Evolutionary conservation across 805 yeast genomes (phyloP), one percentile per base, ranked within the genome.

Genomic region (Metschnikowia kofuensis): DNA sequence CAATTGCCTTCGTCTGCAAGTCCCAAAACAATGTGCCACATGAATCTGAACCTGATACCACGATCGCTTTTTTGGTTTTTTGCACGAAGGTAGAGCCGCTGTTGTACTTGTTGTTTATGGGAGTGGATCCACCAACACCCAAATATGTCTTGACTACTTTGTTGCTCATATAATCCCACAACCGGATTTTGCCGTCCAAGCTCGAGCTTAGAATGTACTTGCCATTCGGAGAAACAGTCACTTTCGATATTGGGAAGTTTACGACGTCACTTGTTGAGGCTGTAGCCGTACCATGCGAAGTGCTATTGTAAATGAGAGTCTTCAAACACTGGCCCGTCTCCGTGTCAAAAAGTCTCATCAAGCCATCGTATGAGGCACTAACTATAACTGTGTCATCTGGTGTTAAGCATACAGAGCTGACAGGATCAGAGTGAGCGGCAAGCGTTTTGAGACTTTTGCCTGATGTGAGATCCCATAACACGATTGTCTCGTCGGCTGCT

Each of bases 401-500:
- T 2, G 87, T 80, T 42, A 92, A 68, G 58, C 89, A 84, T 1
- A 91, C 72, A 0, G 88, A 77, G 21, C 88, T 82, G 1, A 94
- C 87, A 0, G 97, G 95, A 57, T 89, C 97, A 0, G 95, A 82
- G 67, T 92, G 99, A 0, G 98, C 97, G 36, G 96, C 86, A 43
- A 92, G 69, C 0, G 95, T 88, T 60, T 86, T 83, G 57, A 89
- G 68, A 48, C 87, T 79, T 36, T 76, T 76, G 1, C 95, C 95
- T 15, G 80, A 72, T 31, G 74, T 71, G 2, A 85, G 79, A 65
- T 92, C 97, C 99, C 99, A 92, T 2, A 92, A 77, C 44, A 91
- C 78, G 13, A 94, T 84, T 44, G 92, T 89, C 62, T 92, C 98
- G 66, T 92, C 99, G 44, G 94, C 81, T 1, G 95, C 82, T 0